phyloP scores from a whole-genome alignment of 805 yeast genomes.

The Candida sphagnicola region DNA sequence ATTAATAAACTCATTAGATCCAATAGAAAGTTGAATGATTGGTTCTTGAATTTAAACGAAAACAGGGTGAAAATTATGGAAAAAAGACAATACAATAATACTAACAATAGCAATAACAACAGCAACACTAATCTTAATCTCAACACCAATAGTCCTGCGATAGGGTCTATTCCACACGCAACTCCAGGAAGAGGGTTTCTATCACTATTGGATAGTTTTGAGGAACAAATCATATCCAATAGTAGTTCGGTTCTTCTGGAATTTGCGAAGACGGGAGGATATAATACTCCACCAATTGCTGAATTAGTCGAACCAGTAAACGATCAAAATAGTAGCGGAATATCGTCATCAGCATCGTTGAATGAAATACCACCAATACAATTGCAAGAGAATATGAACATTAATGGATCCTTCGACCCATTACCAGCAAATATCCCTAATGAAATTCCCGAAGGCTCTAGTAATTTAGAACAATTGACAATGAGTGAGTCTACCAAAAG shows the following conservation, averaged over 20 bases:
- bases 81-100: background rate
- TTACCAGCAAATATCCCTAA: background rate
- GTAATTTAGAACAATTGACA: conserved; percentile 8
- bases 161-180: background rate
- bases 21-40: conserved; percentile 16
- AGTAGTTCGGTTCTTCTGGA: background rate
- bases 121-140: background rate
- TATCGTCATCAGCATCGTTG: conserved; percentile 2
- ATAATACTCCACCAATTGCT: background rate
- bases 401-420: background rate
- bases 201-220: conserved; percentile 1
- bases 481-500: conserved; percentile 27
- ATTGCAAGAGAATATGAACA: background rate
- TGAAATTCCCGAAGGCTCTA: background rate
- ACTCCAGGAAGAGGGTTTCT: conserved; percentile 1
- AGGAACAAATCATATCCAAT: background rate
- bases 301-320: background rate
- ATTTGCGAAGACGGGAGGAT: background rate
- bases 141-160: background rate
- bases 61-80: conserved; percentile 4
- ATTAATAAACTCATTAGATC: conserved; percentile 24
- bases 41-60: conserved; percentile 19
- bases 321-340: conserved; percentile 1
- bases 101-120: background rate
- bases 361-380: conserved; percentile 3